Evolutionary conservation across 2,329 filamentous ascomycete species (phyloP).

Genomic region (Basipetospora chlamydospora): DNA sequence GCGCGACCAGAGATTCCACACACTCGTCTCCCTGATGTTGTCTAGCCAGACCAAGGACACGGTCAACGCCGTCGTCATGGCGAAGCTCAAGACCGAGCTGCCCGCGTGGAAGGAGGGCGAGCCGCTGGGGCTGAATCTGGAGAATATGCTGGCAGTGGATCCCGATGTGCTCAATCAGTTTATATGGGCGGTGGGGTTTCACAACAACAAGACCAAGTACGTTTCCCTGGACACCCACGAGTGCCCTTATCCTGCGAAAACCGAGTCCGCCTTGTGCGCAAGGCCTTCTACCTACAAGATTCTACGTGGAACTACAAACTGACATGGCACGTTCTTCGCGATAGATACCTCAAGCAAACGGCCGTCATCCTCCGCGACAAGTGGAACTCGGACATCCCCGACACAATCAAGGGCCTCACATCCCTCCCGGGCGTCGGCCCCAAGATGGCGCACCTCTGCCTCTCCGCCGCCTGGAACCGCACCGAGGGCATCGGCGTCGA

Average conservation of each 20-base stretch:
- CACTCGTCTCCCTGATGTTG: slow-evolving; percentile 76
- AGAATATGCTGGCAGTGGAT: slow-evolving; percentile 61
- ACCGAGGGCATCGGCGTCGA: slow-evolving; percentile 78
- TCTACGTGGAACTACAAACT: no score
- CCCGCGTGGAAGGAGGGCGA: slow-evolving; percentile 31
- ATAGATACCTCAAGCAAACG: slow-evolving; percentile 53
- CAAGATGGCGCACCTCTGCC: slow-evolving; percentile 86
- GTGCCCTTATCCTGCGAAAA: no score
- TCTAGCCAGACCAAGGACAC: slow-evolving; percentile 90
- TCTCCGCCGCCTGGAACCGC: slow-evolving; percentile 54
- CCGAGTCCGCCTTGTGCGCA: not conserved
- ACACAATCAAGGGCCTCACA: slow-evolving; percentile 59
- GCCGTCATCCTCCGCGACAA: slow-evolving; percentile 59
- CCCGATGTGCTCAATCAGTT: slow-evolving; percentile 52
- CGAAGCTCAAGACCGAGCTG: slow-evolving; percentile 60
- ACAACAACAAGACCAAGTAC: slow-evolving; percentile 84
- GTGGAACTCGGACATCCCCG: slow-evolving; percentile 63
- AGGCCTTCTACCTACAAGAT: not conserved
- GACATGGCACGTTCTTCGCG: not conserved
- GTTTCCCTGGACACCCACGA: no score
- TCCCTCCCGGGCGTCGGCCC: slow-evolving; percentile 77
- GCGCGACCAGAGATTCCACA: slow-evolving; percentile 63
- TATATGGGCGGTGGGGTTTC: slow-evolving; percentile 78
- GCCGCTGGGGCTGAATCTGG: slow-evolving; percentile 48
- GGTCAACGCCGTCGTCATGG: slow-evolving; percentile 73